A percentile compares a stretch with the other conserved stretches of the same genome.
phyloP scores from a whole-genome alignment of 2,329 filamentous ascomycete species.

The Colletotrichum truncatum region DNA sequence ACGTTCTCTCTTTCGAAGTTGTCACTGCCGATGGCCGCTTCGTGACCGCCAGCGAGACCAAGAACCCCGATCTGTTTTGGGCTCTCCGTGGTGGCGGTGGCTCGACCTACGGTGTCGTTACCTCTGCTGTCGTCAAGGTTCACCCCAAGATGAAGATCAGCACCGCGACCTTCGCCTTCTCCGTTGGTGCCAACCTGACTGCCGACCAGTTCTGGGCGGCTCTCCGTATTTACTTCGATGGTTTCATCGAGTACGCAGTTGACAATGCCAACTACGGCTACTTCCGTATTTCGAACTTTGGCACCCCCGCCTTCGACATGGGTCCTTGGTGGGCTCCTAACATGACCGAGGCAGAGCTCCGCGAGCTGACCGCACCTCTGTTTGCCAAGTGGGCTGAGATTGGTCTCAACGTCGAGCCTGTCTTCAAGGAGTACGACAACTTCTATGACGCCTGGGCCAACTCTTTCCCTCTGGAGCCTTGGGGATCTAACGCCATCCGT shows the following conservation, averaged over 20 bases:
- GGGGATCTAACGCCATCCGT: constrained; percentile 35
- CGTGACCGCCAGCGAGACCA: constrained; percentile 59
- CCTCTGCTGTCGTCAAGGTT: constrained; percentile 62
- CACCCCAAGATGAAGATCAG: constrained; percentile 53
- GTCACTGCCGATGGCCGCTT: constrained; percentile 62
- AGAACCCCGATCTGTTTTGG: constrained; percentile 71
- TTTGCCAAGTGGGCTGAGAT: constrained; percentile 40
- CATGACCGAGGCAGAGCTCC: constrained; percentile 44
- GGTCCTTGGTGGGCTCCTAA: constrained; percentile 39
- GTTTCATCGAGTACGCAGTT: constrained; percentile 36
- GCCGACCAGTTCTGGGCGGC: constrained; percentile 41
- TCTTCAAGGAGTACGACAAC: constrained; percentile 36
- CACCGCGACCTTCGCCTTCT: constrained; percentile 54
- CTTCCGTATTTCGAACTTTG: constrained; percentile 35
- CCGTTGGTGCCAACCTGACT: constrained; percentile 28
- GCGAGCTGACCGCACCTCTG: constrained; percentile 44
- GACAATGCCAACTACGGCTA: constrained; percentile 37
- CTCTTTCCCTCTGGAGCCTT: constrained; percentile 36
- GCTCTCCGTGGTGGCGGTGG: constrained; percentile 63
- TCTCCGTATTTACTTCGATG: constrained; percentile 36
- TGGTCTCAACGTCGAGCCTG: constrained; percentile 39
- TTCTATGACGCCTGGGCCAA: constrained; percentile 38
- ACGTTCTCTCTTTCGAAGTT: constrained; percentile 67
- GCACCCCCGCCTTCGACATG: constrained; percentile 40
- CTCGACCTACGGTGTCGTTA: constrained; percentile 58